phyloP scores from a whole-genome alignment of 2,329 filamentous ascomycete species.

The Calonectria henricotiae region DNA sequence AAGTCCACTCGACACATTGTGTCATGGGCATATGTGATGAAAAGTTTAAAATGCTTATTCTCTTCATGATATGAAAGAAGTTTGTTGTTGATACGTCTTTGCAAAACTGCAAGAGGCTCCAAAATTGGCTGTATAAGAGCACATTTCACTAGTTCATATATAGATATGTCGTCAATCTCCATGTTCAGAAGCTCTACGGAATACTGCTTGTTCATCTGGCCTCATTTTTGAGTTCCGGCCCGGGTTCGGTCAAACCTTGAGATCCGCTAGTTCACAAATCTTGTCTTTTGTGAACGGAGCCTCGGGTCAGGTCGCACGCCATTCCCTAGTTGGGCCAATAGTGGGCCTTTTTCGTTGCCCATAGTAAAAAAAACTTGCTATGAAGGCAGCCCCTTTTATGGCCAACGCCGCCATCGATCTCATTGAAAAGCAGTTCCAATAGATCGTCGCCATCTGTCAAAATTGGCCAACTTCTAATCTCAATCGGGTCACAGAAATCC shows the following conservation, averaged over 20 bases:
- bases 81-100: background rate
- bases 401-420: background rate
- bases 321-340: background rate
- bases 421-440: background rate
- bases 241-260: background rate
- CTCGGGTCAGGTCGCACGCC: background rate
- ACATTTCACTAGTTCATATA: background rate
- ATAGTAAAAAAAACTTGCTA: background rate
- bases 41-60: too few relatives aligned
- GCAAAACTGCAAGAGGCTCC: background rate
- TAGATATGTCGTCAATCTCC: background rate
- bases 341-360: background rate
- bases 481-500: background rate
- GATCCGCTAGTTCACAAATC: background rate
- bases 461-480: background rate
- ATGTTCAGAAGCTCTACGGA: too few relatives aligned
- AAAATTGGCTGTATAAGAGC: background rate
- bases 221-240: background rate
- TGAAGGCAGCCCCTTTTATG: background rate
- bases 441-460: too few relatives aligned
- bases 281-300: background rate
- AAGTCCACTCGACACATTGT: too few relatives aligned
- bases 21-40: too few relatives aligned
- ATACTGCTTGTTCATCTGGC: too few relatives aligned
- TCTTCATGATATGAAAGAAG: background rate